A percentile compares a stretch with the other conserved stretches of the same genome.
Evolutionary conservation across 169 alveolate genomes (phyloP).

Genomic region (Pseudocohnilembus persalinus): DNA sequence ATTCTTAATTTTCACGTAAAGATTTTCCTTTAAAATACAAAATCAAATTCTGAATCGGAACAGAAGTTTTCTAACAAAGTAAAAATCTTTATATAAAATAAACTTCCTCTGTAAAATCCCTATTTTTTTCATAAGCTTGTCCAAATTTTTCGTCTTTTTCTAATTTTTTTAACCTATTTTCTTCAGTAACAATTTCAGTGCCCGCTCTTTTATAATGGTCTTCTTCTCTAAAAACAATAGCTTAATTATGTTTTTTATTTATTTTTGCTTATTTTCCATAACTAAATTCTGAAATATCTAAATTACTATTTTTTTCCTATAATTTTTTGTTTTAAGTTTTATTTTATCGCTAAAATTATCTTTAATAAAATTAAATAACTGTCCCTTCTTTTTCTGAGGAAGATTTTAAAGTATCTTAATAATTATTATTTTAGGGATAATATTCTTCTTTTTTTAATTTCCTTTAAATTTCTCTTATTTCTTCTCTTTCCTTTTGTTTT

Average conservation of each 20-base stretch:
- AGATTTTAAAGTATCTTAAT: too few relatives aligned
- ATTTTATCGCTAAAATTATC: background rate
- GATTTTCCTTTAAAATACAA: background rate
- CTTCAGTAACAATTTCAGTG: background rate
- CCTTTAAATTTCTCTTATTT: too few relatives aligned
- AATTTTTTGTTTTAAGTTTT: background rate
- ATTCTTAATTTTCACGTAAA: background rate
- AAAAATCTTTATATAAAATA: too few relatives aligned
- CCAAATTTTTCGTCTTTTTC: background rate
- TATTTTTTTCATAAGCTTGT: too few relatives aligned
- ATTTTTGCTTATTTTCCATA: background rate
- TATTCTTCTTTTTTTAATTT: background rate
- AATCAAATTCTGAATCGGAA: background rate
- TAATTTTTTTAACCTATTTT: background rate
- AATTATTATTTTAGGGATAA: background rate
- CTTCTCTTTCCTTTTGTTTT: too few relatives aligned
- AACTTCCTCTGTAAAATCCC: background rate
- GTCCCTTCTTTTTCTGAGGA: background rate
- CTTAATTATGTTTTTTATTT: background rate
- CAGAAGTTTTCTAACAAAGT: background rate
- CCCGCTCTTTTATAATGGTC: background rate
- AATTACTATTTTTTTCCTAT: background rate
- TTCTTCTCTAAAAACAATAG: background rate
- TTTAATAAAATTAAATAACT: too few relatives aligned
- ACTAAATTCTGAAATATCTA: background rate